These are phyloP conservation scores for Xylaria sp. DNA, from an alignment of 2,329 filamentous ascomycete genomes.

Conservation along the genomic window DNA sequence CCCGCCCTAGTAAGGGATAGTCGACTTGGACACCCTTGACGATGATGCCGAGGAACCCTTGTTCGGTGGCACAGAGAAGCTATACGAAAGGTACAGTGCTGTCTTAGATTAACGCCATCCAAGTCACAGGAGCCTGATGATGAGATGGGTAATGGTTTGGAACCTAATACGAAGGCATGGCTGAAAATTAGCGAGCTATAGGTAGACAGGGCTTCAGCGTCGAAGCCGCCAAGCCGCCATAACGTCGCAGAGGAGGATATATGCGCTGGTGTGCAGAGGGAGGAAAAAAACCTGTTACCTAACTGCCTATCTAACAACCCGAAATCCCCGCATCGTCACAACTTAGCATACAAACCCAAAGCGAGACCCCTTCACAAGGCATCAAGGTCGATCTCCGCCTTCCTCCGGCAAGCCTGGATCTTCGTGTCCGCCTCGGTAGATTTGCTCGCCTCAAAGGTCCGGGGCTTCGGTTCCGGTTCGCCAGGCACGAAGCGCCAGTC, in stretches of 20 bases:
- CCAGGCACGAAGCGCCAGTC: conserved; percentile 50
- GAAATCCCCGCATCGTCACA: no score
- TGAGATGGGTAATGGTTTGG: neutral
- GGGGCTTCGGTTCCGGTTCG: conserved; percentile 38
- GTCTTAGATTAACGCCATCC: conserved; percentile 4
- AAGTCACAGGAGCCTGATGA: conserved; percentile 18
- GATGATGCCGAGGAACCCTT: neutral
- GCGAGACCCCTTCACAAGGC: conserved; percentile 28
- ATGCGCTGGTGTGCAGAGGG: no score
- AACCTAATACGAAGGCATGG: neutral
- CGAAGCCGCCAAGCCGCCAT: neutral
- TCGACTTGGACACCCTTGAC: neutral
- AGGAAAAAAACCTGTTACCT: no score
- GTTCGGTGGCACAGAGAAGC: neutral
- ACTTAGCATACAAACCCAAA: neutral
- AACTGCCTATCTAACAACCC: no score
- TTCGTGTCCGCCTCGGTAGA: conserved; percentile 40
- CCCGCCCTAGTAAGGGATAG: neutral
- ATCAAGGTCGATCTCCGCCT: conserved; percentile 49
- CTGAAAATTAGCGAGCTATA: neutral
- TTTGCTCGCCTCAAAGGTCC: conserved; percentile 40
- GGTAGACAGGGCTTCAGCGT: neutral
- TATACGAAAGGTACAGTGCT: conserved; percentile 3
- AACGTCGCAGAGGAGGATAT: no score
- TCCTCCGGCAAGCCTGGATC: conserved; percentile 46